phyloP scores from a whole-genome alignment of 495 filamentous ascomycete species.

The Aspergillus bertholletiae region DNA sequence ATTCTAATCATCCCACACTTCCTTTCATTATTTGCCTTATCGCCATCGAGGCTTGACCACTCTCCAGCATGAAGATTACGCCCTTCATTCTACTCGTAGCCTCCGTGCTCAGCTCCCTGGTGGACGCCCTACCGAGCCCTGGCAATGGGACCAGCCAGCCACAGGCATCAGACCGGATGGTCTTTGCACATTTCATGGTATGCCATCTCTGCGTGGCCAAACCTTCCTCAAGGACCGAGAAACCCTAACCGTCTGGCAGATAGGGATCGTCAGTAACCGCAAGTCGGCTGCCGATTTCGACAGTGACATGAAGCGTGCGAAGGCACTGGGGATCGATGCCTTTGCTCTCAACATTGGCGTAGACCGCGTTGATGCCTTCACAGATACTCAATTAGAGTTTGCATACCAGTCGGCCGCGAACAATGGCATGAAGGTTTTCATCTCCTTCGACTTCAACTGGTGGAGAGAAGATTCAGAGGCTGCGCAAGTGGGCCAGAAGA shows the following conservation, averaged over 20 bases:
- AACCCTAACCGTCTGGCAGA: slow-evolving; percentile 24
- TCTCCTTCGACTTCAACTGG: slow-evolving; percentile 59
- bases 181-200: slow-evolving; percentile 60
- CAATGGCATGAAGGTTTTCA: slow-evolving; percentile 56
- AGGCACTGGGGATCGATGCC: slow-evolving; percentile 52
- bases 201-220: slow-evolving; percentile 5
- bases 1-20: background rate
- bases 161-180: slow-evolving; percentile 26
- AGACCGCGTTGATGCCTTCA: slow-evolving; percentile 44
- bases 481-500: slow-evolving; percentile 37
- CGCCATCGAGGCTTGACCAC: background rate
- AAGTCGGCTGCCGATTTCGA: slow-evolving; percentile 47
- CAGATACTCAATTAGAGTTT: slow-evolving; percentile 45
- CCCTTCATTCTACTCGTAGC: background rate
- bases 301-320: slow-evolving; percentile 51
- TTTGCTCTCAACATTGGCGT: slow-evolving; percentile 56
- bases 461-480: slow-evolving; percentile 31
- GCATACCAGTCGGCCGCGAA: slow-evolving; percentile 54
- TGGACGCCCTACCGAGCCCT: slow-evolving; percentile 1
- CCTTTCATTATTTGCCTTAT: background rate
- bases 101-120: background rate
- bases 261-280: slow-evolving; percentile 48
- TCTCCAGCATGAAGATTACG: slow-evolving; percentile 1
- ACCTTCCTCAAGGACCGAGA: no score
- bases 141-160: background rate